Evolutionary conservation across 1,284 basidiomycete species (phyloP).

Genomic region (Malassezia restricta): DNA sequence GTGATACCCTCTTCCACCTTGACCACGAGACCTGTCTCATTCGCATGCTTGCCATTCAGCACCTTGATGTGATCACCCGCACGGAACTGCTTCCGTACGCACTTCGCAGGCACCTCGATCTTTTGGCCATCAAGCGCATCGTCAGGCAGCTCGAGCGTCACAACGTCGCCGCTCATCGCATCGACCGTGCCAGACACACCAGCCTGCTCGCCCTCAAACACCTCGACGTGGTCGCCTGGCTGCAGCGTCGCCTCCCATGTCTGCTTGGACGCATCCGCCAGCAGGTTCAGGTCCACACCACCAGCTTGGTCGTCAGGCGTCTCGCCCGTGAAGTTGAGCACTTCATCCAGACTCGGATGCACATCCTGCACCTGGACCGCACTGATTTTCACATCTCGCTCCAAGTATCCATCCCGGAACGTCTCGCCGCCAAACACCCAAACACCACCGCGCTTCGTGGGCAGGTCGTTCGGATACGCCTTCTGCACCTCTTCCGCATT

Average conservation of each 20-base stretch:
- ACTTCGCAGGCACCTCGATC: conserved; percentile 69
- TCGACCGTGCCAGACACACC: conserved; percentile 86
- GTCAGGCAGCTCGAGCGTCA: conserved; percentile 63
- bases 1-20: conserved; percentile 70
- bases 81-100: conserved; percentile 87
- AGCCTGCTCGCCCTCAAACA: conserved; percentile 89
- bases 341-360: conserved; percentile 89
- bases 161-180: conserved; percentile 73
- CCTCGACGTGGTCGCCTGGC: conserved; percentile 92
- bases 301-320: conserved; percentile 26
- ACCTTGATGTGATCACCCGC: conserved; percentile 98
- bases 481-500: conserved; percentile 84
- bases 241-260: conserved; percentile 79
- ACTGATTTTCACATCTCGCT: conserved; percentile 83
- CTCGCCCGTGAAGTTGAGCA: conserved; percentile 68
- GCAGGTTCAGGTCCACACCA: conserved; percentile 62
- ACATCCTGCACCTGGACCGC: conserved; percentile 75
- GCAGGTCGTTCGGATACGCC: conserved; percentile 66
- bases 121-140: conserved; percentile 71
- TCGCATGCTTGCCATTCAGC: conserved; percentile 81
- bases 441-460: conserved; percentile 26
- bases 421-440: conserved; percentile 72
- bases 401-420: conserved; percentile 84
- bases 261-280: conserved; percentile 75
- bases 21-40: conserved; percentile 91